Evolutionary conservation across 352 stramenopile genomes (phyloP).

Genomic region (Globisporangium camurandrum): DNA sequence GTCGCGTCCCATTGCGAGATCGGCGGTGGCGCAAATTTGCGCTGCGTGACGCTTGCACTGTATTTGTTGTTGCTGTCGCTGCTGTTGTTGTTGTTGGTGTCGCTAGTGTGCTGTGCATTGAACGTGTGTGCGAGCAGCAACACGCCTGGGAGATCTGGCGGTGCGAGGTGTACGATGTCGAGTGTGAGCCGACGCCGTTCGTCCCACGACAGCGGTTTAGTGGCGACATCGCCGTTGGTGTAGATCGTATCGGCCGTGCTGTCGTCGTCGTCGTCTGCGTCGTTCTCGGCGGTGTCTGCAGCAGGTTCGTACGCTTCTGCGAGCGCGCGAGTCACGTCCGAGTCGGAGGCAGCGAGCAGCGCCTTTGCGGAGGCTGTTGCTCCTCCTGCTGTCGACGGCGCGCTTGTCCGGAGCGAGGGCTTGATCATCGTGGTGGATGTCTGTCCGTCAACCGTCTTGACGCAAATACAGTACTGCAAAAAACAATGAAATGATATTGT

Average conservation of each 20-base stretch:
- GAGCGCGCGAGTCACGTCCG: background rate
- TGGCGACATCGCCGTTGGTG: background rate
- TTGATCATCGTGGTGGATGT: background rate
- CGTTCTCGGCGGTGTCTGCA: background rate
- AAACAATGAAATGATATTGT: too few species aligned
- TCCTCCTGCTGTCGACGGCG: background rate
- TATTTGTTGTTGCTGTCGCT: slow-evolving; percentile 12
- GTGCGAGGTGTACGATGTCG: slow-evolving; percentile 64
- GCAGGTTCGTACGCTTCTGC: background rate
- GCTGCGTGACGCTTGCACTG: slow-evolving; percentile 2
- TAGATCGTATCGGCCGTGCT: too few species aligned
- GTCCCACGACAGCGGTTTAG: slow-evolving; percentile 48
- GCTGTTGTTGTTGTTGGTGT: background rate
- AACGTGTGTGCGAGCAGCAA: slow-evolving; percentile 53
- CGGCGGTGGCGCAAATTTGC: background rate
- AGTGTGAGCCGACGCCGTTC: slow-evolving; percentile 47
- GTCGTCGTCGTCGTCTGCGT: too few species aligned
- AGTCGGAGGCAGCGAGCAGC: background rate
- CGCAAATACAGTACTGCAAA: too few species aligned
- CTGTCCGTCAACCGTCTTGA: too few species aligned
- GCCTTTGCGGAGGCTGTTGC: background rate
- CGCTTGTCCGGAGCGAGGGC: background rate
- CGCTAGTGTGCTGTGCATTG: slow-evolving; percentile 16
- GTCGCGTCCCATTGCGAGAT: slow-evolving; percentile 20
- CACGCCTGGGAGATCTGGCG: slow-evolving; percentile 56